Conservation (phyloP, 2,329 filamentous ascomycete species). For the Calonectria leucothoes region DNA sequence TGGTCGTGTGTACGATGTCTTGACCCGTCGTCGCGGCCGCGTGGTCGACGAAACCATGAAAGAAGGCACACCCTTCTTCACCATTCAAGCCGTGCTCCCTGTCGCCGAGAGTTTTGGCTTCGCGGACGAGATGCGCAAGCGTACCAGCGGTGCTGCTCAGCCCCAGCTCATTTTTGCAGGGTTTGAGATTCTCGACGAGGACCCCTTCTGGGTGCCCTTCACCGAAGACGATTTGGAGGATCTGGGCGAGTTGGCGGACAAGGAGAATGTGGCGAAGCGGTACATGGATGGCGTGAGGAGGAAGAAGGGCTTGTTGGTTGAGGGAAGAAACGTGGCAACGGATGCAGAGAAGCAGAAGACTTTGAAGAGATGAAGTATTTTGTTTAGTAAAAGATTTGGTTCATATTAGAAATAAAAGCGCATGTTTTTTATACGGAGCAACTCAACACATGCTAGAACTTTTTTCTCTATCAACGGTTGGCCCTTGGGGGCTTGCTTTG, state of each 20-base stretch:
- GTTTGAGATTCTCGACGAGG: constrained; percentile 92
- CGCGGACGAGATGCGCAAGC: constrained; percentile 94
- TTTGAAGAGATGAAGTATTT: constrained; percentile 63
- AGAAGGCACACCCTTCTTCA: constrained; percentile 96
- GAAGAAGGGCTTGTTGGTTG: constrained; percentile 89
- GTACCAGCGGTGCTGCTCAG: constrained; percentile 88
- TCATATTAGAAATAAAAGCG: constrained; percentile 19
- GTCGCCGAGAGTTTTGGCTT: constrained; percentile 98
- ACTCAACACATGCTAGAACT: not conserved
- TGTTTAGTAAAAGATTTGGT: not conserved
- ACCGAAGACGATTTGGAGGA: constrained; percentile 98
- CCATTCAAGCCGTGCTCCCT: constrained; percentile 86
- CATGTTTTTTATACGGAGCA: not conserved
- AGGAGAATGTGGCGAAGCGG: constrained; percentile 94
- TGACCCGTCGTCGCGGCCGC: constrained; percentile 90
- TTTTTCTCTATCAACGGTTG: too few relatives aligned
- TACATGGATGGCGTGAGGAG: constrained; percentile 92
- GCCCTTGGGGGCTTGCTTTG: too few relatives aligned
- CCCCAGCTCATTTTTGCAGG: constrained; percentile 95
- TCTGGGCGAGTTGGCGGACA: constrained; percentile 90
- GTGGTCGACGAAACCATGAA: constrained; percentile 94
- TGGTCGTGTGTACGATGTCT: constrained; percentile 94
- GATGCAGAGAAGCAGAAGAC: constrained; percentile 94
- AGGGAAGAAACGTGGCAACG: constrained; percentile 79
- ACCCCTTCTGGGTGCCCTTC: constrained; percentile 97